Base-by-base conservation (phyloP, 1,284 basidiomycete genomes). In the Hemileia vastatrix region DNA sequence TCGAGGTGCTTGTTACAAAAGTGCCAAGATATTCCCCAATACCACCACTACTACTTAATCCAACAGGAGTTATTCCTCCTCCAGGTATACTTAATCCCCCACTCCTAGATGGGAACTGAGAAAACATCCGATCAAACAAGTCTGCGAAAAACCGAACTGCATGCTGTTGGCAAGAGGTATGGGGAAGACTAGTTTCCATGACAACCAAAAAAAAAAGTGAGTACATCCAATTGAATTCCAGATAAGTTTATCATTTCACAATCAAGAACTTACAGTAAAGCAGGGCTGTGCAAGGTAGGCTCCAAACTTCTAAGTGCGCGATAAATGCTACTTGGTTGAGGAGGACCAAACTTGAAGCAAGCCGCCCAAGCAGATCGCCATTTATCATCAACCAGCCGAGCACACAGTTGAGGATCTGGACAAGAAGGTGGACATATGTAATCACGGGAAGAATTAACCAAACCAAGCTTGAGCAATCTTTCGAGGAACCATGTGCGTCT, bases 401-500 rank as follows among this genome's bases (percentile, higher is more conserved):
- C 90, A 73, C 92, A 96, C 18, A 76, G 80, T 0, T 81, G 62
- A 1, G 88, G 79, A 67, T 95, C 91, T 2, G 89, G 88, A 73
- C 92, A 96, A 13, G 86, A 85, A 0, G 82, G 72, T 64, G 88
- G 54, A 33, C 68, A 80, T 83, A 70, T 75, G 87, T 91, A 92
- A 71, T 95, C 92, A 73, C 92, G 89, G 40, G 86, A 84, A 27
- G 93, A 82, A 68, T 87, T 84, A 1, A 87, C 86, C 24, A 90
- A 79, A 1, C 90, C 90, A 3, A 96, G 83, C 76, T 96, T 95
- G 66, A 96, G 80, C 13, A 96, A 84, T 9, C 92, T 83, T 75
- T 96, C 92, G 33, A 95, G 82, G 77, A 94, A 94, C 90, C 90
- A 94, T 59, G 85, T 91, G 60, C 90, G 83, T 43, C 87, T 88